Percentiles rank a stretch among this genome's conserved stretches.
Evolutionary conservation across 2,329 filamentous ascomycete species (phyloP).

Genomic region (Ophiostoma perfectum): DNA sequence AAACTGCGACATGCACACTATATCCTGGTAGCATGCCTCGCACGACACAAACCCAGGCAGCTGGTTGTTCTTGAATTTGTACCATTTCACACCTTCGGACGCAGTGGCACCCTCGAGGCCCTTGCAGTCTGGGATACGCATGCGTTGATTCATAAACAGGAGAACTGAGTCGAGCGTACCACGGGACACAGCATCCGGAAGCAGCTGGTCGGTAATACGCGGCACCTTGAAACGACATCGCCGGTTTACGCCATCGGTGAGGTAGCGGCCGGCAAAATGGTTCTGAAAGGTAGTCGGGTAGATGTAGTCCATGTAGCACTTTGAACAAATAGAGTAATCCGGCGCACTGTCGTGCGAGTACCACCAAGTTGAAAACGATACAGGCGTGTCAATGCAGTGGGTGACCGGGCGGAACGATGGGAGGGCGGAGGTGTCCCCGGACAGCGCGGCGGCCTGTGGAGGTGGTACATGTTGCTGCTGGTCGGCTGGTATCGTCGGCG

Average conservation of each 20-base stretch:
- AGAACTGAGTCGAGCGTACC: conserved; percentile 30
- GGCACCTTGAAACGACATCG: conserved; percentile 33
- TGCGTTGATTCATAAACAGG: conserved; percentile 31
- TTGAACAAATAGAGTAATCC: conserved; percentile 37
- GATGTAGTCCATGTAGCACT: conserved; percentile 39
- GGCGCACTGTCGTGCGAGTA: conserved; percentile 35
- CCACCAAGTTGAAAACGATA: conserved; percentile 35
- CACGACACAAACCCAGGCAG: conserved; percentile 36
- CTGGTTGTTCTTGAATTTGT: conserved; percentile 29
- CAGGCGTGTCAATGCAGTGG: conserved; percentile 31
- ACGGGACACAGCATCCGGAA: conserved; percentile 31
- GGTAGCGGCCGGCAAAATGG: conserved; percentile 30
- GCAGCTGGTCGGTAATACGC: conserved; percentile 35
- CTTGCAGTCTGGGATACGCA: conserved; percentile 32
- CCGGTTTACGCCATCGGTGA: conserved; percentile 25
- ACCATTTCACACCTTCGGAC: conserved; percentile 34
- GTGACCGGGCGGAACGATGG: neutral
- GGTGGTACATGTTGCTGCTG: neutral
- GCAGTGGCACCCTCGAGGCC: conserved; percentile 27
- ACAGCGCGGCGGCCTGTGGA: neutral
- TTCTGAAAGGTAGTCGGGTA: conserved; percentile 30
- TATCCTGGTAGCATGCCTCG: conserved; percentile 38
- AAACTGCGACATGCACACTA: conserved; percentile 31
- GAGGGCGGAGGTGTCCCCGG: neutral
- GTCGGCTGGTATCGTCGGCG: neutral